Evolutionary conservation across 306 rosid genomes (phyloP), one percentile per base, ranked within the genome.

Genomic region (Castanospermum australe): DNA sequence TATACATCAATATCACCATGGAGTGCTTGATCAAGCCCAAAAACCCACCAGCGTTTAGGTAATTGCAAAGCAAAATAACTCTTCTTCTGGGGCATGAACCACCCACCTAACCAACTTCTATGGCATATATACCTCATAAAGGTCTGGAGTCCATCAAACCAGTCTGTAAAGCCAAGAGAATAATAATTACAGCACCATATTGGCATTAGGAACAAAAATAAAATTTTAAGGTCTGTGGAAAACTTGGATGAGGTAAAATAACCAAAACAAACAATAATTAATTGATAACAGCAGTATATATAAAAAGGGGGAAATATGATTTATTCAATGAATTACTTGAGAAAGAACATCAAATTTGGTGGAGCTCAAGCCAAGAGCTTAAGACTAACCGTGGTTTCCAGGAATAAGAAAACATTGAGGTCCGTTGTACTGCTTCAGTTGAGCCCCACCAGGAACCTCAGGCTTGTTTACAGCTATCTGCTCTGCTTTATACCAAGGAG

Each of bases 91-190:
- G 97, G 98, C 94, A 95, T 91, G 70, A 93, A 88, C 99, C 99
- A 95, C 79, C 99, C 99, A 52, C 99, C 99, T 89, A 95, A 89
- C 99, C 99, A 95, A 86, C 84, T 93, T 85, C 88, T 93, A 77
- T 93, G 94, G 81, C 98, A 95, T 79, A 95, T 89, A 80, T 85
- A 91, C 92, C 98, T 87, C 94, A 95, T 95, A 83, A 93, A 95
- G 51, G 99, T 95, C 81, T 95, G 83, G 38, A 95, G 98, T 71
- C 99, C 99, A 84, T 95, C 99, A 71, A 95, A 95, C 99, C 99
- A 93, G 82, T 95, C 99, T 95, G 87, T 52, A 56, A 81, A 71
- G 47, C 78, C 82, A 78, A 73, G 76, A 14, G 14, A 67, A 54
- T 39, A 63, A 33, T 13, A 24, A 62, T 60, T 38, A 67, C 15